Evolutionary conservation across 495 filamentous ascomycete species (phyloP).

Genomic region (Penicillium coprophilum): DNA sequence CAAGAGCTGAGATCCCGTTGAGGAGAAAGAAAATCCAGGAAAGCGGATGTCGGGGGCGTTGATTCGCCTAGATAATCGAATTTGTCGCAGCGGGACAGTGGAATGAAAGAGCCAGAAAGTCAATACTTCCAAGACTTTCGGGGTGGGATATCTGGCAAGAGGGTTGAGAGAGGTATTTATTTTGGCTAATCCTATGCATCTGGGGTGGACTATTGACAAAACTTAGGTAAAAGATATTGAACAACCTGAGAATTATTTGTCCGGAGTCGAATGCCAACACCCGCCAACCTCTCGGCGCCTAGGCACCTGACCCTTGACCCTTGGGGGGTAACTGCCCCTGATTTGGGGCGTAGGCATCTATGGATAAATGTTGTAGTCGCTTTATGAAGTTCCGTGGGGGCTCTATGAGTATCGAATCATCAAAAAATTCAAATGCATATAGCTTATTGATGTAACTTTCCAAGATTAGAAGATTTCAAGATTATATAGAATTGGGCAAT

Average conservation of each 20-base stretch:
- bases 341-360: not conserved
- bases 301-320: slow-evolving; percentile 20
- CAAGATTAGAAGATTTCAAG: not conserved
- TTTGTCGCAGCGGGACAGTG: slow-evolving; percentile 15
- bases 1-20: slow-evolving; percentile 1
- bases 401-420: not conserved
- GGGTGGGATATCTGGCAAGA: not conserved
- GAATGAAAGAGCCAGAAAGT: slow-evolving; percentile 13
- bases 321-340: slow-evolving; percentile 16
- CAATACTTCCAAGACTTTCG: slow-evolving; percentile 9
- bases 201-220: slow-evolving; percentile 3
- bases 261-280: slow-evolving; percentile 28
- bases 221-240: slow-evolving; percentile 29
- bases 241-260: slow-evolving; percentile 11
- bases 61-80: slow-evolving; percentile 2
- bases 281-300: slow-evolving; percentile 33
- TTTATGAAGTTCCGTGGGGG: not conserved
- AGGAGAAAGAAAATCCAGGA: not conserved
- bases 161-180: slow-evolving; percentile 1
- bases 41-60: not conserved
- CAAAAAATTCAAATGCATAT: not conserved
- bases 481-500: not conserved
- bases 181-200: not conserved
- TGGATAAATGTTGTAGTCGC: not conserved
- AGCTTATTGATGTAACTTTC: not conserved